These are phyloP conservation scores for Aspergillus uvarum DNA, from an alignment of 2,329 filamentous ascomycete species.

Conservation along the genomic window DNA sequence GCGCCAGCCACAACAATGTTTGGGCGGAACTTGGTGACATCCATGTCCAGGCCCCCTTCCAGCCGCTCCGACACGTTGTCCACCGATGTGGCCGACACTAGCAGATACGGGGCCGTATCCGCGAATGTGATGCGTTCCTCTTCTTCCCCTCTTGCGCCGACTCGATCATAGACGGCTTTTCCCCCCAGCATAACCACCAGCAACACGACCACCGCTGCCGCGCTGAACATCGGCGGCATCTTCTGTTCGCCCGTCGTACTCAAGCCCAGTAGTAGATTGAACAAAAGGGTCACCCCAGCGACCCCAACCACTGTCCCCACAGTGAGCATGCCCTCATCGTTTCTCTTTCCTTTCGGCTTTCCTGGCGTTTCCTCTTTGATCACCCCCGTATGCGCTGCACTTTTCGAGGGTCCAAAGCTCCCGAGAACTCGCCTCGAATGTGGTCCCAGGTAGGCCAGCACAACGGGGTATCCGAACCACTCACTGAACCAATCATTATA, in stretches of 20 bases:
- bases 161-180: not conserved
- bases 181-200: not conserved
- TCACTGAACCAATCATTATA: conserved; percentile 67
- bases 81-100: conserved; percentile 71
- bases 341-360: not conserved
- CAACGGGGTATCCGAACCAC: conserved; percentile 62
- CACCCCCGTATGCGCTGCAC: conserved; percentile 20
- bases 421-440: conserved; percentile 63
- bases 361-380: not conserved
- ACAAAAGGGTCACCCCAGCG: conserved; percentile 8
- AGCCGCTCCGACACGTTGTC: conserved; percentile 62
- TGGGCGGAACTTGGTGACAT: conserved; percentile 69
- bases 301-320: not conserved
- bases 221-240: not conserved
- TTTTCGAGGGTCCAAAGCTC: conserved; percentile 51
- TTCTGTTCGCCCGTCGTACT: not conserved
- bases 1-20: conserved; percentile 69
- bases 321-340: not conserved
- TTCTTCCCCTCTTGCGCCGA: conserved; percentile 2
- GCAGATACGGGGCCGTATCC: conserved; percentile 60
- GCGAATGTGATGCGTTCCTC: conserved; percentile 33
- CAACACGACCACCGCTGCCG: conserved; percentile 10
- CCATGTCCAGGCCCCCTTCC: conserved; percentile 51
- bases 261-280: conserved; percentile 7
- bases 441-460: conserved; percentile 65